These are phyloP conservation scores for Apiotrichum porosum DNA, from an alignment of 1,284 basidiomycete species.

Conservation along the genomic window DNA sequence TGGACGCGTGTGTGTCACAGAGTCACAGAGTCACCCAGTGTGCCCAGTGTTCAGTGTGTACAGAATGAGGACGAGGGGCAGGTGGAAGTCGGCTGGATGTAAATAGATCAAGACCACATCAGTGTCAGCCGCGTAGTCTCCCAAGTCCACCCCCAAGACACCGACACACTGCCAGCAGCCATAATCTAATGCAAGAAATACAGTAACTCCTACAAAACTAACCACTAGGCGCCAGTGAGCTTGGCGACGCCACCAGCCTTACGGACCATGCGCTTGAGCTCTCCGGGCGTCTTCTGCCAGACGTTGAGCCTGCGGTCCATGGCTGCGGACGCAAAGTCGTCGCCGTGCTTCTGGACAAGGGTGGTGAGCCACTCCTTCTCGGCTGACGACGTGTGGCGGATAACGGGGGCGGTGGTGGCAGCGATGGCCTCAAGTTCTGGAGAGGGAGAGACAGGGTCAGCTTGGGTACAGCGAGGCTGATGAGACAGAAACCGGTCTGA, in stretches of 20 bases:
- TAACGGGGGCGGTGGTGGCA: conserved; percentile 46
- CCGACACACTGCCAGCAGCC: no score
- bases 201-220: no score
- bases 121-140: no score
- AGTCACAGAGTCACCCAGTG: no score
- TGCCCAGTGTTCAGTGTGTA: no score
- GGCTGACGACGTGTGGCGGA: conserved; percentile 63
- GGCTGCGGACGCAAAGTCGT: conserved; percentile 71
- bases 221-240: no score
- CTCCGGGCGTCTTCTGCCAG: conserved; percentile 80
- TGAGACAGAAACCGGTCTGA: no score
- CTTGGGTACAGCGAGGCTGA: conserved; percentile 17
- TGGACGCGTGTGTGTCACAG: no score
- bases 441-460: conserved; percentile 43
- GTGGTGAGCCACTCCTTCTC: conserved; percentile 65
- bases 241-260: conserved; percentile 32
- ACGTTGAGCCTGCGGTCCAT: conserved; percentile 73
- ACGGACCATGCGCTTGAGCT: conserved; percentile 56
- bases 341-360: conserved; percentile 67
- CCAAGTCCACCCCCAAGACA: no score
- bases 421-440: conserved; percentile 44
- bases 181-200: neutral
- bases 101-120: no score
- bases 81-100: no score
- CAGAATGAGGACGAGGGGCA: no score